phyloP scores from a whole-genome alignment of 345 rosid species.

The Arabis hirsuta region DNA sequence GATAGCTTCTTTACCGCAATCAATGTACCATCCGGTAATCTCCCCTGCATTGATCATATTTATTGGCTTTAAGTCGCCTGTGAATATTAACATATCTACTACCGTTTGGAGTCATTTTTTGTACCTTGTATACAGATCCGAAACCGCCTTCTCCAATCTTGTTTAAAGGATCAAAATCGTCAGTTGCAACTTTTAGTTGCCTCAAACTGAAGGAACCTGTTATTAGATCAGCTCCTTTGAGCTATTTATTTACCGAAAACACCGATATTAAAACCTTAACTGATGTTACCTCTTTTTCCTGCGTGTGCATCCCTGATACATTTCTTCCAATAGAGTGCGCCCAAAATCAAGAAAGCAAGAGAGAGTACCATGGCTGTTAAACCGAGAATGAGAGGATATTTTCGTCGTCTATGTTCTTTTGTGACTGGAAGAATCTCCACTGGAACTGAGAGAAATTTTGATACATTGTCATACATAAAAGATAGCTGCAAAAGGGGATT shows the following conservation, averaged over 20 bases:
- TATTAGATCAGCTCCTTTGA: neutral
- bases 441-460: constrained; percentile 7
- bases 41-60: constrained; percentile 31
- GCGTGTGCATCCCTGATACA: neutral
- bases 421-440: constrained; percentile 12
- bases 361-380: constrained; percentile 40
- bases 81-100: neutral
- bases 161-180: constrained; percentile 41
- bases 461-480: neutral
- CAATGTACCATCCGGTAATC: constrained; percentile 38
- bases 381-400: constrained; percentile 35
- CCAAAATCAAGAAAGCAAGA: constrained; percentile 41
- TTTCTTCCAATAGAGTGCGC: constrained; percentile 47
- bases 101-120: neutral
- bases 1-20: constrained; percentile 53
- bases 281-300: constrained; percentile 20
- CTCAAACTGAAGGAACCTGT: constrained; percentile 43
- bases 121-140: constrained; percentile 50
- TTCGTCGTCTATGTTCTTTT: constrained; percentile 24
- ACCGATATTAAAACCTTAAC: neutral
- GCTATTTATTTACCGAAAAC: constrained; percentile 8
- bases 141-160: constrained; percentile 56
- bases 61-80: too few species aligned
- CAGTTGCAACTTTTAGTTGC: constrained; percentile 47
- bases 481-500: neutral